Percentiles rank a stretch among this genome's conserved stretches.
Conservation (phyloP, 2,329 filamentous ascomycete species). For the Aspergillus niger region DNA sequence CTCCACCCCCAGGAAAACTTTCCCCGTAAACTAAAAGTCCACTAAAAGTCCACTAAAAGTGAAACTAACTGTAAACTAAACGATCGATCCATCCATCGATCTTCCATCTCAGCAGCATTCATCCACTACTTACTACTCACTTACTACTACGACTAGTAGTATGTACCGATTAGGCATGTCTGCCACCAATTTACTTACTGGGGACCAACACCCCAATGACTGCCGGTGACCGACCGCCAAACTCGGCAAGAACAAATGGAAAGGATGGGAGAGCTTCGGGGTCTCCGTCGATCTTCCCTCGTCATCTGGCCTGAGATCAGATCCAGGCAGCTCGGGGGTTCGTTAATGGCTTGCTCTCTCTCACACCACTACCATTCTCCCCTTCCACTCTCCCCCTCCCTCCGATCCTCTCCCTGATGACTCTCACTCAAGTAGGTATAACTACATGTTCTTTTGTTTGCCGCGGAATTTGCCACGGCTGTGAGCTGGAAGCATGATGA, state of each 20-base stretch:
- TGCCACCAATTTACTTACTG: too few relatives aligned
- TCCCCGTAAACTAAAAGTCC: too few relatives aligned
- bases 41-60: too few relatives aligned
- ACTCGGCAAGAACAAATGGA: slow-evolving; percentile 2
- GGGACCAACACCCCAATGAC: neutral
- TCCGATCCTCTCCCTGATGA: neutral
- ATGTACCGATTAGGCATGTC: too few relatives aligned
- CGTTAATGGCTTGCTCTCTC: neutral
- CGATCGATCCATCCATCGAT: neutral
- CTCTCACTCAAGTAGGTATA: too few relatives aligned
- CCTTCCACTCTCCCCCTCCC: neutral
- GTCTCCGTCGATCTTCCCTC: neutral
- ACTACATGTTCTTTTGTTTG: too few relatives aligned
- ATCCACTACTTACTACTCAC: neutral
- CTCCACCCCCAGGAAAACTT: neutral
- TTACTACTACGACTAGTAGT: too few relatives aligned
- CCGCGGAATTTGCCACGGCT: too few relatives aligned
- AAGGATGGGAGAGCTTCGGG: neutral
- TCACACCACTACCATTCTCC: too few relatives aligned
- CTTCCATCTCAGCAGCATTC: neutral
- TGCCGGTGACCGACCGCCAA: slow-evolving; percentile 15
- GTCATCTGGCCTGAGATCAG: slow-evolving; percentile 10
- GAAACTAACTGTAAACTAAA: too few relatives aligned
- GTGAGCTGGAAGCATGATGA: too few relatives aligned
- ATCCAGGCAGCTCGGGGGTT: slow-evolving; percentile 3